These are phyloP conservation scores for Globisporangium nodosum DNA, from an alignment of 352 stramenopile genomes.

Conservation along the genomic window DNA sequence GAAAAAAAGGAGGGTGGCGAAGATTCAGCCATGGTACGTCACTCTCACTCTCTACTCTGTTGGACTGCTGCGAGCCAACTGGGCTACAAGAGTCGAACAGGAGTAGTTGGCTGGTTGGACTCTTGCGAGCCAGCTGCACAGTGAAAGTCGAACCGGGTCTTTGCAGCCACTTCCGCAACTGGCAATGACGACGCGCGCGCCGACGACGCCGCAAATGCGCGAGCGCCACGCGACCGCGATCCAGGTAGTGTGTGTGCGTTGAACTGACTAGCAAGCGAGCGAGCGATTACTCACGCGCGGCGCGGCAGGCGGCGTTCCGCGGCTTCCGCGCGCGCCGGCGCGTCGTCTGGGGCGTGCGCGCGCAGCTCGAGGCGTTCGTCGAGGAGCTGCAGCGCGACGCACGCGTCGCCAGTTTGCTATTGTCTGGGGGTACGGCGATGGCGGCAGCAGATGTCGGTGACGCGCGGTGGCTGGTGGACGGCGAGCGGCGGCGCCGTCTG, in stretches of 20 bases:
- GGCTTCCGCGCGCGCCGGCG: slow-evolving; percentile 43
- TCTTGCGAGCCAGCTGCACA: neutral
- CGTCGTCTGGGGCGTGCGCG: slow-evolving; percentile 41
- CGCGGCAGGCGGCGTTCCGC: slow-evolving; percentile 34
- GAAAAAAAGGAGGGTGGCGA: too few relatives aligned
- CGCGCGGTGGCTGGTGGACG: slow-evolving; percentile 18
- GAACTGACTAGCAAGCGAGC: neutral
- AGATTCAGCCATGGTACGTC: too few relatives aligned
- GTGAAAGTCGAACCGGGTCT: neutral
- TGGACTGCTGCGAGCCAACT: too few relatives aligned
- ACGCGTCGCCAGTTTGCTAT: slow-evolving; percentile 23
- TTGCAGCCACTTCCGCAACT: neutral
- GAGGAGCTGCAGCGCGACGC: slow-evolving; percentile 30
- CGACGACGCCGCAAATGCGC: slow-evolving; percentile 6
- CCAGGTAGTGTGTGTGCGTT: slow-evolving; percentile 11
- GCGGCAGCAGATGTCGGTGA: neutral
- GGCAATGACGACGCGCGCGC: neutral
- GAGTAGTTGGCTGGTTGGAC: neutral
- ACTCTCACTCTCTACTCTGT: neutral
- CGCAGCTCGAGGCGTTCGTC: slow-evolving; percentile 37
- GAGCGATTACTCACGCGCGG: neutral
- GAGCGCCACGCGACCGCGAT: slow-evolving; percentile 21
- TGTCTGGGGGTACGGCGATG: slow-evolving; percentile 12
- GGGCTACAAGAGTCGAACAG: too few relatives aligned
- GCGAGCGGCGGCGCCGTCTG: slow-evolving; percentile 18